Conservation (phyloP, 75 land plant genomes). For the Cunninghamia lanceolata region DNA sequence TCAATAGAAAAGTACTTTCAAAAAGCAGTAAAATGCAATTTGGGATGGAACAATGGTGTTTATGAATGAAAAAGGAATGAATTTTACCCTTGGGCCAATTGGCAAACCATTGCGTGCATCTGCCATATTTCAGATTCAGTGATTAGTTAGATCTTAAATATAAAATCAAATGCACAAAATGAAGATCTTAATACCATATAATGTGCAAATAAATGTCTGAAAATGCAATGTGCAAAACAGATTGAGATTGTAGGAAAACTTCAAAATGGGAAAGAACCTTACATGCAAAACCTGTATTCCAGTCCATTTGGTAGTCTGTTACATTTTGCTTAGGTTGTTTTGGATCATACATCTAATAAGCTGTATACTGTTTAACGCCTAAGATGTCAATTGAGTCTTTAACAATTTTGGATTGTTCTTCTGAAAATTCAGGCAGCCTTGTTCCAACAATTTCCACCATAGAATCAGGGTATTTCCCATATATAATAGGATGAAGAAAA, state of each 20-base stretch:
- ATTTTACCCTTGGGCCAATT: slow-evolving; percentile 40
- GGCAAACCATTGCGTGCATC: slow-evolving; percentile 37
- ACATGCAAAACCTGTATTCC: slow-evolving; percentile 70
- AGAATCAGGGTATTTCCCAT: slow-evolving; percentile 65
- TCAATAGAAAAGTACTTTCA: neutral
- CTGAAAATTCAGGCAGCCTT: slow-evolving; percentile 60
- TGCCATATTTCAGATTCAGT: neutral
- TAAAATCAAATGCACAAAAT: neutral
- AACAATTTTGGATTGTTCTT: slow-evolving; percentile 51
- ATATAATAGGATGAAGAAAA: slow-evolving; percentile 66
- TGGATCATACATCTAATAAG: slow-evolving; percentile 58
- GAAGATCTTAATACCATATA: neutral
- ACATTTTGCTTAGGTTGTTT: slow-evolving; percentile 18
- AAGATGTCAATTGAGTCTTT: slow-evolving; percentile 66
- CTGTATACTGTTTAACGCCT: slow-evolving; percentile 71
- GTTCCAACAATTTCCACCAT: slow-evolving; percentile 59
- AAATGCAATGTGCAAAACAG: neutral
- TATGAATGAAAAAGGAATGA: neutral
- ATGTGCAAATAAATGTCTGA: neutral
- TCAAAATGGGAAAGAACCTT: slow-evolving; percentile 13
- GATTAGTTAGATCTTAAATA: neutral
- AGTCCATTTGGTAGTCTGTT: slow-evolving; percentile 52
- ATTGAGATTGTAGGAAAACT: neutral
- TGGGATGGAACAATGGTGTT: neutral
- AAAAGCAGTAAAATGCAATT: neutral